Percentiles rank a stretch among this genome's conserved stretches.
Evolutionary conservation across 2,329 filamentous ascomycete genomes (phyloP).

Genomic region (Penicillium janthinellum): DNA sequence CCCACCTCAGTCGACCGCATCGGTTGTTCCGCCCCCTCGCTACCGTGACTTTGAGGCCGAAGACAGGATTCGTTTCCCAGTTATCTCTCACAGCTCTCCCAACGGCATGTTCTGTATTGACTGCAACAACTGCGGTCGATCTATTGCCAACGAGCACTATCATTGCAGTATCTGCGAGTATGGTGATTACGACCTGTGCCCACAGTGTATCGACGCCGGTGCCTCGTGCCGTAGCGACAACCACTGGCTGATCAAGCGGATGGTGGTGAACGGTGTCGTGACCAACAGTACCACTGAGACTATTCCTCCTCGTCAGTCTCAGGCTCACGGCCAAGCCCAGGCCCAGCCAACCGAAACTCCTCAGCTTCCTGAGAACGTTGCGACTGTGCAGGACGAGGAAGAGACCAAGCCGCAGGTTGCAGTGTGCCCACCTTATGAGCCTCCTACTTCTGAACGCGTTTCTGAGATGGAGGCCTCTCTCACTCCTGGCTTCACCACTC

Average conservation of each 20-base stretch:
- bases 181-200: conserved; percentile 93
- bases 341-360: background rate
- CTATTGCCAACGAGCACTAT: conserved; percentile 81
- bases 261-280: conserved; percentile 74
- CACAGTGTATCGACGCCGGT: conserved; percentile 72
- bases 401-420: conserved; percentile 7
- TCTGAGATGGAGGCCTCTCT: conserved; percentile 30
- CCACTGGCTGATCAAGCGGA: conserved; percentile 95
- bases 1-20: conserved; percentile 6
- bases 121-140: conserved; percentile 85
- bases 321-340: conserved; percentile 28
- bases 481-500: background rate
- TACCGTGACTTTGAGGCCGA: conserved; percentile 33
- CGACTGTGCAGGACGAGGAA: background rate
- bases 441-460: conserved; percentile 17
- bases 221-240: conserved; percentile 74
- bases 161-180: conserved; percentile 93
- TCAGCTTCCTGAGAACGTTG: background rate
- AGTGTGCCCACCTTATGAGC: background rate
- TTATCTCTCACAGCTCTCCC: conserved; percentile 38
- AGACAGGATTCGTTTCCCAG: conserved; percentile 34
- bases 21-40: conserved; percentile 19
- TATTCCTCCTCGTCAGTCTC: conserved; percentile 64
- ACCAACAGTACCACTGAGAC: conserved; percentile 84
- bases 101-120: conserved; percentile 73